Evolutionary conservation across 768 basidiomycete genomes (phyloP).

Genomic region (Tulasnella sp.): DNA sequence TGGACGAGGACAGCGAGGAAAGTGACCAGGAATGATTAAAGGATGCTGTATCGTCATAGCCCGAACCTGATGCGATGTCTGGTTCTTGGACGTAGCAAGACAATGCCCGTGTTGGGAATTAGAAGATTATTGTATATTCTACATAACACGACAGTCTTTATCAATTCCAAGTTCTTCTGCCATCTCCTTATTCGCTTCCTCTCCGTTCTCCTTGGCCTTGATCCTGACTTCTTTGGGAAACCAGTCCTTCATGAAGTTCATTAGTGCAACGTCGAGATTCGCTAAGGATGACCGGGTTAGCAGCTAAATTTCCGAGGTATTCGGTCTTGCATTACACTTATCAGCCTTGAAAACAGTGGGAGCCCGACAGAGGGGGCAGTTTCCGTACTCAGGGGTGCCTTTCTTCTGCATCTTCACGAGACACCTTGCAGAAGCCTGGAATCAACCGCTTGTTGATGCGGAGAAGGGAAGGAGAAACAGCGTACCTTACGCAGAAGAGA

Average conservation of each 20-base stretch:
- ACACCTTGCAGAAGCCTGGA: constrained; percentile 43
- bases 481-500: constrained; percentile 48
- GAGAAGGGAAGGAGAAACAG: neutral
- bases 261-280: constrained; percentile 76
- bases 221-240: constrained; percentile 80
- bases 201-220: constrained; percentile 75
- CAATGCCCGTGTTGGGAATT: neutral
- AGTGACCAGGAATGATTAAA: constrained; percentile 3
- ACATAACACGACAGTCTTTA: constrained; percentile 26
- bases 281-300: constrained; percentile 48
- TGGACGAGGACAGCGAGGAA: constrained; percentile 9
- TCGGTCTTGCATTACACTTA: constrained; percentile 57
- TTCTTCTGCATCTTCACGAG: constrained; percentile 91
- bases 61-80: constrained; percentile 5
- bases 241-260: constrained; percentile 91
- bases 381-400: constrained; percentile 51
- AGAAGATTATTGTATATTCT: constrained; percentile 1
- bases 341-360: constrained; percentile 77
- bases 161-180: constrained; percentile 63
- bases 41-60: neutral
- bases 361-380: constrained; percentile 86
- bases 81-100: neutral
- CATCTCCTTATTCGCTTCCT: constrained; percentile 72
- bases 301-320: neutral
- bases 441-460: neutral